Percentiles rank a stretch among this genome's conserved stretches.
These are phyloP conservation scores for Fusarium euwallaceae DNA, from an alignment of 2,329 filamentous ascomycete species.

Conservation along the genomic window DNA sequence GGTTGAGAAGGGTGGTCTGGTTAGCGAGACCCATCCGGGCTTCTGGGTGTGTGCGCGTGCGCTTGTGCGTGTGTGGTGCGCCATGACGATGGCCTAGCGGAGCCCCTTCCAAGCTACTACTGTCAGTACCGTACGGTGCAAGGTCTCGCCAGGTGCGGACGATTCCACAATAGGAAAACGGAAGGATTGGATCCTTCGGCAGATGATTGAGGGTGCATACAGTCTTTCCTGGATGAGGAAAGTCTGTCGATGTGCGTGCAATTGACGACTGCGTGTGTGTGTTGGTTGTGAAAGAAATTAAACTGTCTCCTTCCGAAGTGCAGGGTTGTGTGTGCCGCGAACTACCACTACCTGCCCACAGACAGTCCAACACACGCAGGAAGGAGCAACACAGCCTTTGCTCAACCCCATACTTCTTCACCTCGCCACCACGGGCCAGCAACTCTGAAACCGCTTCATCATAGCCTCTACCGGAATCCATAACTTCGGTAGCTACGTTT, in stretches of 20 bases:
- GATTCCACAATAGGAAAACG: constrained; percentile 13
- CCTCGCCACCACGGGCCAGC: background rate
- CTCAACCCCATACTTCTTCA: background rate
- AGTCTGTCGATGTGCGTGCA: background rate
- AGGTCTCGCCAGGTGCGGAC: constrained; percentile 1
- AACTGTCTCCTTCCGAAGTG: background rate
- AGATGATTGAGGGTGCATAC: constrained; percentile 19
- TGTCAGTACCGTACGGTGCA: constrained; percentile 1
- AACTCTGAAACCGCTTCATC: background rate
- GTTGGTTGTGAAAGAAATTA: constrained; percentile 1
- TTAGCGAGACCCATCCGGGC: background rate
- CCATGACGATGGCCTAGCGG: constrained; percentile 11
- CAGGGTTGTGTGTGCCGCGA: background rate
- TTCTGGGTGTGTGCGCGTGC: background rate
- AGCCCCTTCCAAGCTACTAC: background rate
- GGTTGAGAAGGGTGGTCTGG: constrained; percentile 23
- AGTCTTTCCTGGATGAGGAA: constrained; percentile 3
- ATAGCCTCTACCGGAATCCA: background rate
- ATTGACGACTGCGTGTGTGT: background rate
- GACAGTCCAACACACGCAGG: background rate
- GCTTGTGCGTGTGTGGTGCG: background rate
- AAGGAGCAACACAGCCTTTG: background rate
- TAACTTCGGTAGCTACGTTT: background rate
- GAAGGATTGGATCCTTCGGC: constrained; percentile 23
- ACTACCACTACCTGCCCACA: background rate